Conservation (phyloP, 176 grass and related monocot genomes). For the Areca catechu region DNA sequence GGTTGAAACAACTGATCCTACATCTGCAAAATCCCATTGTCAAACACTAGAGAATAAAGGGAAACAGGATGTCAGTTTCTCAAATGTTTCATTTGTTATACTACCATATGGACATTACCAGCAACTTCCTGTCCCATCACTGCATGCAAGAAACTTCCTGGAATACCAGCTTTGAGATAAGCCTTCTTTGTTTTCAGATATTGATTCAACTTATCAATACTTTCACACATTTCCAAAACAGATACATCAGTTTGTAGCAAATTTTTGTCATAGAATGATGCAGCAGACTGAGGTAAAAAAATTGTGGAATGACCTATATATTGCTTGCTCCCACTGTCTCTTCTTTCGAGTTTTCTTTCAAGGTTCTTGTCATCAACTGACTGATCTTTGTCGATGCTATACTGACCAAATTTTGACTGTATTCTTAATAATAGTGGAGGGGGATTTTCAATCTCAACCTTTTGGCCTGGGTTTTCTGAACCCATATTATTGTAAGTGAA, state of each 20-base stretch:
- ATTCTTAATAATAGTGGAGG: background rate
- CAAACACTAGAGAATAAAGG: no score
- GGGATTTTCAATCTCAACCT: background rate
- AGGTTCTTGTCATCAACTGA: background rate
- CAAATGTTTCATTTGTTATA: no score
- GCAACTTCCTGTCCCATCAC: conserved; percentile 7
- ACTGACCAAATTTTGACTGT: background rate
- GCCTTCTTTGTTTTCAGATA: conserved; percentile 1
- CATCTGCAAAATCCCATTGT: conserved; percentile 1
- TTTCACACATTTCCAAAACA: conserved; percentile 2
- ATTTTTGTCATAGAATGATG: conserved; percentile 2
- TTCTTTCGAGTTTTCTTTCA: background rate
- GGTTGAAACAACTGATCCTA: conserved; percentile 16
- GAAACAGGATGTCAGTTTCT: no score
- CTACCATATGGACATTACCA: conserved; percentile 1
- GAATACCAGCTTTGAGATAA: conserved; percentile 10
- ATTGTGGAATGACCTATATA: background rate
- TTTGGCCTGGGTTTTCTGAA: background rate
- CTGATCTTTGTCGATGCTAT: background rate
- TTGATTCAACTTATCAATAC: conserved; percentile 13
- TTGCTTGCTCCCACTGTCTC: background rate
- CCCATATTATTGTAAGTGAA: background rate
- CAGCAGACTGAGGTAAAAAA: conserved; percentile 11
- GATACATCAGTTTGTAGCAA: background rate
- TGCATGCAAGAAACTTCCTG: conserved; percentile 15